Evolutionary conservation across 768 basidiomycete genomes (phyloP), one percentile per base, ranked within the genome.

Genomic region (Boletus insuetus): DNA sequence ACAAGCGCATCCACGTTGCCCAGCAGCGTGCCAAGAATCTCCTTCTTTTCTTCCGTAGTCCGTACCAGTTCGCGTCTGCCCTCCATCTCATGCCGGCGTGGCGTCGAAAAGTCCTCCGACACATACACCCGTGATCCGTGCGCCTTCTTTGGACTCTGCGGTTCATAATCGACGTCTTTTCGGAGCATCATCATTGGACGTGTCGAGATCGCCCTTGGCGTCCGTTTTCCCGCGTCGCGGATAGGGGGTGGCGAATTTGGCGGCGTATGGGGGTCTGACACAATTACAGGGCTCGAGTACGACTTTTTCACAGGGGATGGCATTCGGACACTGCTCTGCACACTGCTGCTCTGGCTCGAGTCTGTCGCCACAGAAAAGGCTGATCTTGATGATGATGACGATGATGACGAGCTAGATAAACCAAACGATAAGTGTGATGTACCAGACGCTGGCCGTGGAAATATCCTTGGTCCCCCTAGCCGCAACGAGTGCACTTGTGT

Each of bases 1-100:
- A 96, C 91, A 11, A 96, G 78, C 31, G 89, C 87, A 67, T 95
- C 94, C 3, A 96, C 94, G 67, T 96, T 95, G 4, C 91, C 93
- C 42, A 96, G 71, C 83, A 94, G 86, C 43, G 82, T 85, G 0
- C 88, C 87, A 54, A 96, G 65, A 42, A 90, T 68, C 66, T 84
- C 83, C 70, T 87, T 92, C 75, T 94, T 94, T 73, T 94, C 89
- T 55, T 90, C 86, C 41, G 84, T 91, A 41, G 84, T 87, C 61
- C 79, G 78, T 58, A 74, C 60, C 34, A 58, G 51, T 46, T 56
- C 49, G 4, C 63, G 46, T 26, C 20, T 68, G 31, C 65, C 50
- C 13, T 56, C 38, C 13, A n/a, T 19, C 17, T 61, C 65, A 7
- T 38, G 55, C 44, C 39, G n/a, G 19, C 26, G 61, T 39, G 61